These are phyloP conservation scores for Phialophora expanda DNA, from an alignment of 2,329 filamentous ascomycete genomes.

Conservation along the genomic window DNA sequence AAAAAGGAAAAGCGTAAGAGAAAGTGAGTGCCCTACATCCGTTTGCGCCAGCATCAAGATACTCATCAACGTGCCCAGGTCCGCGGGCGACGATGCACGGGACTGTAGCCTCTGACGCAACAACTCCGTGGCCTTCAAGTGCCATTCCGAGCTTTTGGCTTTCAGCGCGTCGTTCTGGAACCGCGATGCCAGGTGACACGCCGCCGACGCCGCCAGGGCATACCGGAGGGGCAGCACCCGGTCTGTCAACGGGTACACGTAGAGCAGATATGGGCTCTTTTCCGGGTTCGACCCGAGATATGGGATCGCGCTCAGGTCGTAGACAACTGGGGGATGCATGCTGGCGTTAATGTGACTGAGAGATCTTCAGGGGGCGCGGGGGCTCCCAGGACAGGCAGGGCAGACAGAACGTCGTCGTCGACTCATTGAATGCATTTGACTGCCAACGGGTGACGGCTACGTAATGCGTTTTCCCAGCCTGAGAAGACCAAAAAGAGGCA, in stretches of 20 bases:
- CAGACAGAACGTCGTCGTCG: too few relatives aligned
- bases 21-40: neutral
- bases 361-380: too few relatives aligned
- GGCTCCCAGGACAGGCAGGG: too few relatives aligned
- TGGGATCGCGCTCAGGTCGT: conserved; percentile 16
- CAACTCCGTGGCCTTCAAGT: conserved; percentile 17
- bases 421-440: too few relatives aligned
- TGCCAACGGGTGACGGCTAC: too few relatives aligned
- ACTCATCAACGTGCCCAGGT: conserved; percentile 13
- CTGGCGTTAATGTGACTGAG: too few relatives aligned
- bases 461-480: too few relatives aligned
- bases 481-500: too few relatives aligned
- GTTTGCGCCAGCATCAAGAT: conserved; percentile 21
- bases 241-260: conserved; percentile 15
- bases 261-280: conserved; percentile 20
- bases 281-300: conserved; percentile 17
- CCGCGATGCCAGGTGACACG: conserved; percentile 13
- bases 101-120: conserved; percentile 19
- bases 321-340: conserved; percentile 9
- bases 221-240: conserved; percentile 18
- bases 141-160: conserved; percentile 15
- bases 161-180: conserved; percentile 14
- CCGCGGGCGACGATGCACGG: conserved; percentile 5
- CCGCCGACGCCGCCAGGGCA: conserved; percentile 18
- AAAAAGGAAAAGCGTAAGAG: neutral